Base-by-base conservation (phyloP, 164 flowering plant genomes). In the Paratinospora sagittata region DNA sequence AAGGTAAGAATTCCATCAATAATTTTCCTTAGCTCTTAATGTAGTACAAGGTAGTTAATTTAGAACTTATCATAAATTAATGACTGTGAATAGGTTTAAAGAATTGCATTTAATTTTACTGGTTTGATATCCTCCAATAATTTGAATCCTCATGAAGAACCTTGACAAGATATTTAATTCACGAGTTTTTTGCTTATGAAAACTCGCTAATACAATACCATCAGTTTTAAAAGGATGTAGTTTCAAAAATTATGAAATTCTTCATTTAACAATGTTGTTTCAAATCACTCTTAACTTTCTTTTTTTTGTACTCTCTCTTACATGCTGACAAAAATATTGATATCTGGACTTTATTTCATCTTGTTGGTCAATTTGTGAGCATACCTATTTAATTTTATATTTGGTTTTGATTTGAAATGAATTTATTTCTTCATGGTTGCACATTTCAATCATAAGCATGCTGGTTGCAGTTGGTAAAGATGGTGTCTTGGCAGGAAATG, bases 391-490 rank as follows among this genome's bases (percentile, higher is more conserved):
- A 3, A 11, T 26, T 47, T 12, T 17, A 39, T 27, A 6, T 69
- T 60, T 47, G 55, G 4, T 58, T 16, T 30, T 30, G 34, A 55
- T n/a, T 34, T 55, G 47, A 70, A 21, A 24, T 62, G 13, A n/a
- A 10, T 39, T 70, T 73, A 57, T 70, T 30, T 45, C 52, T 71
- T 70, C 24, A 63, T 8, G 55, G 55, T 14, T 14, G 55, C 17
- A 27, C 36, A 27, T 72, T 24, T 52, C 67, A 47, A 36, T 60
- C 71, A 72, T 78, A 82, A 86, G 11, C 43, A 37, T 75, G 43
- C 71, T 70, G 67, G 74, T 10, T 67, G 75, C 82, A 62, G 69
- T 66, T 27, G 71, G 65, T 52, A 70, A 79, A 69, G 81, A 72
- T 74, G 63, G 55, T 65, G 33, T 27, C 13, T 19, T 69, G 23